phyloP scores from a whole-genome alignment of 768 basidiomycete genomes.

The Lenzites betulinus region DNA sequence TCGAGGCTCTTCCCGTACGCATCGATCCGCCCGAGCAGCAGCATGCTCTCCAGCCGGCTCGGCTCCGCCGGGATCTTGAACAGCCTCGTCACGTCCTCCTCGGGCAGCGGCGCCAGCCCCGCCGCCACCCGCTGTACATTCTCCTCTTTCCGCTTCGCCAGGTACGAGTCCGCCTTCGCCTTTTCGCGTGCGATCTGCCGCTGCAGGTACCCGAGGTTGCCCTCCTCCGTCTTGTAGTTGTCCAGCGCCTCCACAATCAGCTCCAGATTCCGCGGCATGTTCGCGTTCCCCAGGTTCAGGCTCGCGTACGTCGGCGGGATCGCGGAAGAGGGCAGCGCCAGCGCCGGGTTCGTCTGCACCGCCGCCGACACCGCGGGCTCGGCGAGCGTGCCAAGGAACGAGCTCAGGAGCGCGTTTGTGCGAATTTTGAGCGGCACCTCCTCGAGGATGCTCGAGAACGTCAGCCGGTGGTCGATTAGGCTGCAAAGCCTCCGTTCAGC shows the following conservation, averaged over 20 bases:
- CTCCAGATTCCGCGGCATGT: conserved; percentile 77
- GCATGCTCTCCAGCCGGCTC: conserved; percentile 82
- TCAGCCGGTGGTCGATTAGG: conserved; percentile 76
- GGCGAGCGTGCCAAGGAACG: conserved; percentile 71
- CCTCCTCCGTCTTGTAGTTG: conserved; percentile 86
- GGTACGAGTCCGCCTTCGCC: conserved; percentile 71
- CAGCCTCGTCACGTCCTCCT: conserved; percentile 80
- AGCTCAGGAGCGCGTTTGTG: conserved; percentile 75
- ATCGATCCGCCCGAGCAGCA: conserved; percentile 87
- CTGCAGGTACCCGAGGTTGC: conserved; percentile 84
- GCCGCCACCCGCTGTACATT: conserved; percentile 76
- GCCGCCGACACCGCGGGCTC: conserved; percentile 47
- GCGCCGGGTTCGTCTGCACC: conserved; percentile 32
- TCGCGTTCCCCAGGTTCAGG: conserved; percentile 70
- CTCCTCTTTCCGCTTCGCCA: conserved; percentile 89
- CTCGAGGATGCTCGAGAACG: conserved; percentile 83
- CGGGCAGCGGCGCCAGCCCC: conserved; percentile 83
- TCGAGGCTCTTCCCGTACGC: conserved; percentile 79
- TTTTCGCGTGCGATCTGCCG: conserved; percentile 90
- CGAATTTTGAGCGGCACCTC: conserved; percentile 86
- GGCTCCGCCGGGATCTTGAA: conserved; percentile 91
- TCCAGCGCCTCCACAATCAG: conserved; percentile 85
- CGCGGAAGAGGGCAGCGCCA: conserved; percentile 41
- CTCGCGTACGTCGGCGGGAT: conserved; percentile 64
- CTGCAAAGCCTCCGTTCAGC: conserved; percentile 41